A percentile compares a stretch with the other conserved stretches of the same genome.
These are phyloP conservation scores for Heimioporus retisporus DNA, from an alignment of 1,284 basidiomycete genomes.

Conservation along the genomic window DNA sequence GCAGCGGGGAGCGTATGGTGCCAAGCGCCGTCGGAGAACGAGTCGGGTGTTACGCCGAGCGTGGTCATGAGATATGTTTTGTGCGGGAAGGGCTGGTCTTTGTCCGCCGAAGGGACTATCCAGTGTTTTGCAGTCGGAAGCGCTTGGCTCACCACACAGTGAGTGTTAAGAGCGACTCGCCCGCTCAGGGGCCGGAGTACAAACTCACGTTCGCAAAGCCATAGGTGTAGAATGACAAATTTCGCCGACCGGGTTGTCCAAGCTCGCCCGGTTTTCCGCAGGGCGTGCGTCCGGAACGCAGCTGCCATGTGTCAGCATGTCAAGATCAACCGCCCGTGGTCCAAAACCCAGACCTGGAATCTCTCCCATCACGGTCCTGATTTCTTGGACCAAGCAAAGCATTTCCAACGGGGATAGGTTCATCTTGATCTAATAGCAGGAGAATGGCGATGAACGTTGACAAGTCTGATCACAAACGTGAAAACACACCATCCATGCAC, in stretches of 20 bases:
- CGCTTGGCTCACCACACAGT: background rate
- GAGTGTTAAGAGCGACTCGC: conserved; percentile 55
- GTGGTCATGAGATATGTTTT: conserved; percentile 93
- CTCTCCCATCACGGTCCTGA: conserved; percentile 87
- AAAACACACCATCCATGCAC: conserved; percentile 80
- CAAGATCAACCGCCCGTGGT: conserved; percentile 93
- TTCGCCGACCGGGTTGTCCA: conserved; percentile 69
- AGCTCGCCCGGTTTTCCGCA: conserved; percentile 44
- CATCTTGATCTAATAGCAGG: conserved; percentile 55
- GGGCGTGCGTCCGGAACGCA: conserved; percentile 68
- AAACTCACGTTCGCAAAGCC: conserved; percentile 89
- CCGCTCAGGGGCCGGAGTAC: conserved; percentile 86
- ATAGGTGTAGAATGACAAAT: conserved; percentile 90
- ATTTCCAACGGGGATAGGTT: conserved; percentile 73
- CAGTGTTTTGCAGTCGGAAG: conserved; percentile 61
- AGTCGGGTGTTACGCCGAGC: conserved; percentile 96
- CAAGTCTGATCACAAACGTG: background rate
- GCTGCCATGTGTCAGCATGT: conserved; percentile 88
- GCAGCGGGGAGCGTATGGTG: conserved; percentile 64
- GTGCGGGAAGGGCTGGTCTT: conserved; percentile 20
- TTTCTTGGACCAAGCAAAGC: conserved; percentile 76
- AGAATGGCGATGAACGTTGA: background rate
- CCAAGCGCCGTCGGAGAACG: conserved; percentile 92
- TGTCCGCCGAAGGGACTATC: conserved; percentile 41
- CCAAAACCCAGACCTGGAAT: conserved; percentile 87